Evolutionary conservation across 2,329 filamentous ascomycete species (phyloP), one percentile per base, ranked within the genome.

Genomic region (Sphaerulina vaccinii): DNA sequence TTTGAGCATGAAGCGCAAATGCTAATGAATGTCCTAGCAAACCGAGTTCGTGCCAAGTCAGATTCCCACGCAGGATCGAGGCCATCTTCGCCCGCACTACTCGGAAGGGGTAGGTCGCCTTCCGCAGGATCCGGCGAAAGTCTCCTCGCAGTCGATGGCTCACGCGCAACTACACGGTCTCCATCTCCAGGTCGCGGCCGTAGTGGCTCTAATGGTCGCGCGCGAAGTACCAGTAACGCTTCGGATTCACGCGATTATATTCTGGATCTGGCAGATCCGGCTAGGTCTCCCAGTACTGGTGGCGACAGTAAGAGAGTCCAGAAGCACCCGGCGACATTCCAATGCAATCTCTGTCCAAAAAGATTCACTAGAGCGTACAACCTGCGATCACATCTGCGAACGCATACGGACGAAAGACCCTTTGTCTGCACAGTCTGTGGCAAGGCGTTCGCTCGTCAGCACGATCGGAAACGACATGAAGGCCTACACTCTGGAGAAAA

Each of bases 401-500:
- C 93, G 0, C 93, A 99, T 68, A 99, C 93, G 11, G 93, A 99
- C 65, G 93, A 99, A 75, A 83, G 93, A 41, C 93, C 93, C 0
- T 99, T 97, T 65, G 92, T 97, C 2, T 99, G 93, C 68, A 96
- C 89, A 0, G 90, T 97, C 7, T 99, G 93, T 62, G 89, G 90
- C 46, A 99, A 99, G 71, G 93, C 93, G 0, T 99, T 99, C 73
- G 93, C 93, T 5, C 86, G 93, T 21, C 93, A 99, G 68, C 93
- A 99, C 68, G 93, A 99, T 69, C 86, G 93, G 39, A 99, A 99
- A 73, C 86, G 93, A 33, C 93, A 99, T 71, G 93, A 99, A 73
- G 91, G 92, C 33, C 76, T 99, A 36, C 93, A 99, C 67, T 95
- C 89, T 0, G 93, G 93, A 36, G 93, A 99, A 74, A 99, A 97